phyloP scores from a whole-genome alignment of 2,329 filamentous ascomycete species.

The Didymella pinodella region DNA sequence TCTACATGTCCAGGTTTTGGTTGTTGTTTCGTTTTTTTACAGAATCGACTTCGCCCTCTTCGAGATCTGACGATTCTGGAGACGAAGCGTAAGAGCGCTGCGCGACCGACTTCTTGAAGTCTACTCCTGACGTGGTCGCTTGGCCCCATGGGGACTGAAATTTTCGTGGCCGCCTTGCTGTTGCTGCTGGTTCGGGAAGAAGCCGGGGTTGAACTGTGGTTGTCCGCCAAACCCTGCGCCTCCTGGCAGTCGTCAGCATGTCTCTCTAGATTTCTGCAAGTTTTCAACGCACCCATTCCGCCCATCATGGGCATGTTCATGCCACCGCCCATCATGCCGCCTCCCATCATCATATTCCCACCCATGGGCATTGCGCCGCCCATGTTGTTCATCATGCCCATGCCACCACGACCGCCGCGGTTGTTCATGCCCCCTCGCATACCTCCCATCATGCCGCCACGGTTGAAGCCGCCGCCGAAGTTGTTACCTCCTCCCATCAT shows the following conservation, averaged over 20 bases:
- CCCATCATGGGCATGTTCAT: slow-evolving; percentile 52
- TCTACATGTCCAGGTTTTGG: background rate
- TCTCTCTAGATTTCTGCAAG: background rate
- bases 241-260: slow-evolving; percentile 23
- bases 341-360: slow-evolving; percentile 60
- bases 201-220: slow-evolving; percentile 75
- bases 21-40: background rate
- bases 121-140: slow-evolving; percentile 77
- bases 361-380: slow-evolving; percentile 48
- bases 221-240: slow-evolving; percentile 67
- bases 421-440: slow-evolving; percentile 59
- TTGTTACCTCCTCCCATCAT: slow-evolving; percentile 49
- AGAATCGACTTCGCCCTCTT: background rate
- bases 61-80: background rate
- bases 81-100: background rate
- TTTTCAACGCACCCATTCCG: slow-evolving; percentile 42
- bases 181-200: slow-evolving; percentile 65
- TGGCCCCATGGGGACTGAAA: slow-evolving; percentile 83
- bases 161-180: slow-evolving; percentile 61
- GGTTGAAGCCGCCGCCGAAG: slow-evolving; percentile 53
- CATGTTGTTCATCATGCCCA: slow-evolving; percentile 51
- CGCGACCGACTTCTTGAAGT: background rate
- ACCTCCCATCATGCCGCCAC: slow-evolving; percentile 51
- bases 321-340: slow-evolving; percentile 39
- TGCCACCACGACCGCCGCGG: slow-evolving; percentile 47